These are phyloP conservation scores for Leptographium wingfieldii DNA, from an alignment of 2,329 filamentous ascomycete genomes.

Conservation along the genomic window DNA sequence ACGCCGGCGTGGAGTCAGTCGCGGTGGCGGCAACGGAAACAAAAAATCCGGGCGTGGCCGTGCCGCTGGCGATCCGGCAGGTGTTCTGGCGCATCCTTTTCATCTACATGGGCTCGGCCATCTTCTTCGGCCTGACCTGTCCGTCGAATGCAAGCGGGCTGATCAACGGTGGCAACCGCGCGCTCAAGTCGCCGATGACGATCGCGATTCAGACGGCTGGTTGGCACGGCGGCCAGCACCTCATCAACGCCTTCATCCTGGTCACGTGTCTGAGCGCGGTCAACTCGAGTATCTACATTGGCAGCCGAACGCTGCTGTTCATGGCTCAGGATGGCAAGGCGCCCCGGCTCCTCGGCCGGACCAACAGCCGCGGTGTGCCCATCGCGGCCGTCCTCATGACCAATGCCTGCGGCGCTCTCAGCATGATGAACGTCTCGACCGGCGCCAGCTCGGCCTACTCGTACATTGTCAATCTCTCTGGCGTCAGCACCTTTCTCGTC, in stretches of 20 bases:
- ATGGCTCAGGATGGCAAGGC: slow-evolving; percentile 65
- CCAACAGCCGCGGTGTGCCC: slow-evolving; percentile 50
- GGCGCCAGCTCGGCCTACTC: slow-evolving; percentile 51
- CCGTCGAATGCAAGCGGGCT: slow-evolving; percentile 54
- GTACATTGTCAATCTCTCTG: slow-evolving; percentile 59
- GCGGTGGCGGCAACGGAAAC: slow-evolving; percentile 52
- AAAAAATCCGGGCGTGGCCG: slow-evolving; percentile 41
- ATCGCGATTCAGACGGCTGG: slow-evolving; percentile 50
- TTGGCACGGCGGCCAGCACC: too few relatives aligned
- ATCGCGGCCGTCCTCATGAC: slow-evolving; percentile 52
- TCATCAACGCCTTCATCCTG: slow-evolving; percentile 69
- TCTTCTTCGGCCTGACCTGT: slow-evolving; percentile 65
- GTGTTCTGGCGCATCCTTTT: slow-evolving; percentile 50
- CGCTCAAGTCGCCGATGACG: slow-evolving; percentile 60
- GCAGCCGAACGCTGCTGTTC: slow-evolving; percentile 60
- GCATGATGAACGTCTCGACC: slow-evolving; percentile 62
- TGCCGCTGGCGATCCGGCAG: slow-evolving; percentile 46
- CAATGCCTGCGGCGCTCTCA: slow-evolving; percentile 57
- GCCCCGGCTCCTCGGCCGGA: slow-evolving; percentile 55
- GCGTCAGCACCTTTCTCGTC: slow-evolving; percentile 59
- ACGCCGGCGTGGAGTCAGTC: slow-evolving; percentile 52
- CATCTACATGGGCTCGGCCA: slow-evolving; percentile 52
- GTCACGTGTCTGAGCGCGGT: slow-evolving; percentile 53
- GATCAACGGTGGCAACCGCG: slow-evolving; percentile 31
- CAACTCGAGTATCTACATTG: slow-evolving; percentile 68